These are phyloP conservation scores for Ascochyta rabiei DNA, from an alignment of 2,329 filamentous ascomycete species.

Conservation along the genomic window DNA sequence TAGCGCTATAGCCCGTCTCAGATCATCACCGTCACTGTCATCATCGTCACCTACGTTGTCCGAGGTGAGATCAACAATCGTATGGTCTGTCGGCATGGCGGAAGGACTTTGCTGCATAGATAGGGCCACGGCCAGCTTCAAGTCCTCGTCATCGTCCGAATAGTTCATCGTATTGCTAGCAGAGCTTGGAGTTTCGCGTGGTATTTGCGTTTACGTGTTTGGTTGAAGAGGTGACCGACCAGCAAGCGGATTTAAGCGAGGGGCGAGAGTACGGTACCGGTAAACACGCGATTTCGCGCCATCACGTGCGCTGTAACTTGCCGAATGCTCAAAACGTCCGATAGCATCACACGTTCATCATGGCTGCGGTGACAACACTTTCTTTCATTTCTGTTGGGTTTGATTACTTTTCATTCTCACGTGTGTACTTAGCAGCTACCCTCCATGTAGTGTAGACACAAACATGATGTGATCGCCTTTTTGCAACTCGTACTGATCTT, in stretches of 20 bases:
- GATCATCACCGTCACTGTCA: slow-evolving; percentile 26
- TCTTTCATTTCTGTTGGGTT: not conserved
- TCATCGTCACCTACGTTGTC: slow-evolving; percentile 19
- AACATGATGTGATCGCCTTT: slow-evolving; percentile 87
- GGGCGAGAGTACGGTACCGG: not conserved
- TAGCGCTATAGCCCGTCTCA: slow-evolving; percentile 37
- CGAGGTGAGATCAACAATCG: slow-evolving; percentile 25
- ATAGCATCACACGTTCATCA: not conserved
- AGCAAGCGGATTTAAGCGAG: not conserved
- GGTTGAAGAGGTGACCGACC: not conserved
- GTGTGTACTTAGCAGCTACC: slow-evolving; percentile 54
- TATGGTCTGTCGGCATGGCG: not conserved
- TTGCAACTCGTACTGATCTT: slow-evolving; percentile 86
- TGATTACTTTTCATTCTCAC: not conserved
- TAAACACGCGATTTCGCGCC: slow-evolving; percentile 26
- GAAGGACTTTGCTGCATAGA: slow-evolving; percentile 35
- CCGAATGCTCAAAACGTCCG: not conserved
- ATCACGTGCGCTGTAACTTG: slow-evolving; percentile 22
- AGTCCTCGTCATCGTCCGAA: slow-evolving; percentile 39
- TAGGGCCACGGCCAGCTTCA: slow-evolving; percentile 36
- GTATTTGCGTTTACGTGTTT: not conserved
- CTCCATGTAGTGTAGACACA: slow-evolving; percentile 94
- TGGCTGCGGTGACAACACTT: not conserved
- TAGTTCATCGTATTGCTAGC: slow-evolving; percentile 23
- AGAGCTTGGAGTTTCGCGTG: not conserved